Evolutionary conservation across 2,329 filamentous ascomycete species (phyloP).

Genomic region (Ophiostoma himal-ulmi): DNA sequence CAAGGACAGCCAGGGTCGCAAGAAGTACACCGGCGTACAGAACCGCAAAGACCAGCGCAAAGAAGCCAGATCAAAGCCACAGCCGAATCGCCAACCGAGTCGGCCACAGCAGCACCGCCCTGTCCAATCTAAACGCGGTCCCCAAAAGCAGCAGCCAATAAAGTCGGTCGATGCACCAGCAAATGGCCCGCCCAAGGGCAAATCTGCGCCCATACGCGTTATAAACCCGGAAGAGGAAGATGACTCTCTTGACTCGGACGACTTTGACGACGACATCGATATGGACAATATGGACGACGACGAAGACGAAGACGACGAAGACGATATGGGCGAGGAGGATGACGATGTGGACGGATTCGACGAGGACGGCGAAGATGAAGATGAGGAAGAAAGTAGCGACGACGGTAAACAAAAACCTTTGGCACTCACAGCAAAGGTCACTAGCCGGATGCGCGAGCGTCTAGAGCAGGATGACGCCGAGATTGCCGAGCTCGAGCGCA

Average conservation of each 20-base stretch:
- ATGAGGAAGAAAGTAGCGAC: slow-evolving; percentile 24
- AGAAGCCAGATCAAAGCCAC: slow-evolving; percentile 55
- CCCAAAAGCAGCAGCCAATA: neutral
- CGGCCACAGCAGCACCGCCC: neutral
- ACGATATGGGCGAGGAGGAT: slow-evolving; percentile 26
- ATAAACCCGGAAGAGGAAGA: slow-evolving; percentile 17
- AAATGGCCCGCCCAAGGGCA: slow-evolving; percentile 1
- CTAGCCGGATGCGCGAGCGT: slow-evolving; percentile 49
- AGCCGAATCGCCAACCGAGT: neutral
- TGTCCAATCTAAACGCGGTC: neutral
- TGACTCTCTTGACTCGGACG: slow-evolving; percentile 17
- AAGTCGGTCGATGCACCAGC: neutral
- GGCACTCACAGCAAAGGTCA: slow-evolving; percentile 26
- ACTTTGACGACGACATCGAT: slow-evolving; percentile 24
- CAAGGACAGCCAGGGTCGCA: slow-evolving; percentile 17
- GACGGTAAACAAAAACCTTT: slow-evolving; percentile 27
- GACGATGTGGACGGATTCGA: slow-evolving; percentile 23
- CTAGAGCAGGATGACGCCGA: slow-evolving; percentile 79
- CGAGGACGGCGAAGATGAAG: slow-evolving; percentile 24
- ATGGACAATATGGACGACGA: slow-evolving; percentile 25
- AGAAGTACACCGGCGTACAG: slow-evolving; percentile 12
- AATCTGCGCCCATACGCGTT: slow-evolving; percentile 7
- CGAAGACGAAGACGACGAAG: slow-evolving; percentile 28
- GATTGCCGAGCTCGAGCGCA: slow-evolving; percentile 81
- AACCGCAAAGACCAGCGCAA: slow-evolving; percentile 43